Evolutionary conservation across 306 rosid species (phyloP).

Genomic region (Ormosia semicastrata): DNA sequence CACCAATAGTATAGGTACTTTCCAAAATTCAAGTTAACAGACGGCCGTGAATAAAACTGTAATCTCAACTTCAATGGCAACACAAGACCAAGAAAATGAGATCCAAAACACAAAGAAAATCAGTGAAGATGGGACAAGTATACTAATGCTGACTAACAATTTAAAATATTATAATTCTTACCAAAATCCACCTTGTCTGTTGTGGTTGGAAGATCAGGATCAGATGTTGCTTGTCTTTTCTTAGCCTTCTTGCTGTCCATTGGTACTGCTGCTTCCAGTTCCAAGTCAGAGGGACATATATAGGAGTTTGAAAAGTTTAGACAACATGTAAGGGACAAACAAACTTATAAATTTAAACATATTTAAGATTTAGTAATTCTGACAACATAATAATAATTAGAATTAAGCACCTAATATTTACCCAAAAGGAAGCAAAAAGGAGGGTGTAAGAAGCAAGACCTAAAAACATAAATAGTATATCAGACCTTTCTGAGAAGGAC

Average conservation of each 20-base stretch:
- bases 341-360: slow-evolving; percentile 3
- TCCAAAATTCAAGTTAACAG: neutral
- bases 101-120: neutral
- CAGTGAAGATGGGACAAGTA: neutral
- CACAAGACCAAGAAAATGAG: slow-evolving; percentile 5
- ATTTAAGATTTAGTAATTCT: neutral
- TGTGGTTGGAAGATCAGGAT: slow-evolving; percentile 34
- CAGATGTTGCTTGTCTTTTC: slow-evolving; percentile 39
- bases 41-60: neutral
- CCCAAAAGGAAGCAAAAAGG: slow-evolving; percentile 21
- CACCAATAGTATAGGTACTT: neutral
- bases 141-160: neutral
- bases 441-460: neutral
- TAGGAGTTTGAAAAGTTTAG: slow-evolving; percentile 14
- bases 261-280: slow-evolving; percentile 20
- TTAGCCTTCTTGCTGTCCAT: slow-evolving; percentile 29
- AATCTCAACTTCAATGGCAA: neutral
- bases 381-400: neutral
- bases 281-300: neutral
- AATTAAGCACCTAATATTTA: neutral
- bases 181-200: slow-evolving; percentile 32
- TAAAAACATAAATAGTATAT: neutral
- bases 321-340: slow-evolving; percentile 10
- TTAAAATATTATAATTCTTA: slow-evolving; percentile 26
- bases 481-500: slow-evolving; percentile 37